Evolutionary conservation across 805 yeast species (phyloP).

Genomic region (Yamadazyma tumulicola): DNA sequence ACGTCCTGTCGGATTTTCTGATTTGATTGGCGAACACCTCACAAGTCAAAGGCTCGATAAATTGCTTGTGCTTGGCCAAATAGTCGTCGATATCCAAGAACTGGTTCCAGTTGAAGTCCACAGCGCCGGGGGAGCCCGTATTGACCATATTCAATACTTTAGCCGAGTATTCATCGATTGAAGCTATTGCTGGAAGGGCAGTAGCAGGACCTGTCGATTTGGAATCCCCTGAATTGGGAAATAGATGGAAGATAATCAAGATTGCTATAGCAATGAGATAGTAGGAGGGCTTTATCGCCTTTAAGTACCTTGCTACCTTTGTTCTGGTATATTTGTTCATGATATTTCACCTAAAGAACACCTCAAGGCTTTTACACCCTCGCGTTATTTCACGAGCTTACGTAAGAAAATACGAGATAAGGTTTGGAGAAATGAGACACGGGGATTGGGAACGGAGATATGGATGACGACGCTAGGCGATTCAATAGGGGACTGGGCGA

Average conservation of each 20-base stretch:
- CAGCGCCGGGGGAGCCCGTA: conserved; percentile 1
- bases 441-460: too few species aligned
- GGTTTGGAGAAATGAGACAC: too few species aligned
- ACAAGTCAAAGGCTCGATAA: conserved; percentile 8
- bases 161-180: conserved; percentile 11
- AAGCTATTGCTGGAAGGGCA: background rate
- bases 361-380: too few species aligned
- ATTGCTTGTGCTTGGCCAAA: conserved; percentile 6
- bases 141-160: conserved; percentile 5
- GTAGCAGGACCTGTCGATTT: background rate
- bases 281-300: background rate
- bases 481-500: too few species aligned
- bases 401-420: too few species aligned
- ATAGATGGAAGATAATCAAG: background rate
- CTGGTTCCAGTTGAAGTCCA: conserved; percentile 12
- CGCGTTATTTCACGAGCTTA: too few species aligned
- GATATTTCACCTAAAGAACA: too few species aligned
- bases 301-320: background rate
- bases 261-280: background rate
- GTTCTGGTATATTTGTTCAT: too few species aligned
- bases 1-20: conserved; percentile 8
- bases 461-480: too few species aligned
- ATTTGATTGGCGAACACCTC: conserved; percentile 12
- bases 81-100: conserved; percentile 10
- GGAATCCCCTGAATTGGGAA: background rate